phyloP scores from a whole-genome alignment of 2,329 filamentous ascomycete species.

The Penicillium janthinellum region DNA sequence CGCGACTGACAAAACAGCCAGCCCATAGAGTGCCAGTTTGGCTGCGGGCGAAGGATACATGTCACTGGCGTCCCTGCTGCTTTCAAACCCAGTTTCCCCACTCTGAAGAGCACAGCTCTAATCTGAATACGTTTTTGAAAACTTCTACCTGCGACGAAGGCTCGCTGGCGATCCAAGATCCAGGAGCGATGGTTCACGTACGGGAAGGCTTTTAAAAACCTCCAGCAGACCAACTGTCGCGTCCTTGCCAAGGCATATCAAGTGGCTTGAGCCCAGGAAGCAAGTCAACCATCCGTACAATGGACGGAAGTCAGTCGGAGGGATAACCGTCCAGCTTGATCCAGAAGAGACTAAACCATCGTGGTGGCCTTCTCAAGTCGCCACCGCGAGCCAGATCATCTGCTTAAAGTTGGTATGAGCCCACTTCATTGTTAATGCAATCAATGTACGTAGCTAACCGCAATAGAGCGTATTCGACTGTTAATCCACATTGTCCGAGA shows the following conservation, averaged over 20 bases:
- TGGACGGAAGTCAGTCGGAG: conserved; percentile 33
- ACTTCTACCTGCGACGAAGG: background rate
- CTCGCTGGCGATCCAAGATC: background rate
- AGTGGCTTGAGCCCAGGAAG: conserved; percentile 47
- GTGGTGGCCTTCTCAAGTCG: conserved; percentile 37
- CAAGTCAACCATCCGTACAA: conserved; percentile 50
- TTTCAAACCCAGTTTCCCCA: background rate
- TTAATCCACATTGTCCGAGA: background rate
- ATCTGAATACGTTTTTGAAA: background rate
- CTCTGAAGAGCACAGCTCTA: background rate
- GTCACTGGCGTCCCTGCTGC: background rate
- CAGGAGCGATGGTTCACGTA: conserved; percentile 16
- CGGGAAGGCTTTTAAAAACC: conserved; percentile 39
- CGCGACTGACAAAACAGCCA: background rate
- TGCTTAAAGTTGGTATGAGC: conserved; percentile 23
- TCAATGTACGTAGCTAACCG: background rate
- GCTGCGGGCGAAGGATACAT: background rate
- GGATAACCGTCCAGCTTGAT: conserved; percentile 32
- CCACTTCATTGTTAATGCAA: background rate
- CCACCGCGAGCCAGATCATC: too few species aligned
- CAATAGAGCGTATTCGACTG: background rate
- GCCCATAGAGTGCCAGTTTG: background rate
- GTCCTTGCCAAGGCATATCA: conserved; percentile 47
- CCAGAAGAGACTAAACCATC: conserved; percentile 45
- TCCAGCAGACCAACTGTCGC: conserved; percentile 47